phyloP scores from a whole-genome alignment of 2,329 filamentous ascomycete genomes.

The Thielaviopsis populi region DNA sequence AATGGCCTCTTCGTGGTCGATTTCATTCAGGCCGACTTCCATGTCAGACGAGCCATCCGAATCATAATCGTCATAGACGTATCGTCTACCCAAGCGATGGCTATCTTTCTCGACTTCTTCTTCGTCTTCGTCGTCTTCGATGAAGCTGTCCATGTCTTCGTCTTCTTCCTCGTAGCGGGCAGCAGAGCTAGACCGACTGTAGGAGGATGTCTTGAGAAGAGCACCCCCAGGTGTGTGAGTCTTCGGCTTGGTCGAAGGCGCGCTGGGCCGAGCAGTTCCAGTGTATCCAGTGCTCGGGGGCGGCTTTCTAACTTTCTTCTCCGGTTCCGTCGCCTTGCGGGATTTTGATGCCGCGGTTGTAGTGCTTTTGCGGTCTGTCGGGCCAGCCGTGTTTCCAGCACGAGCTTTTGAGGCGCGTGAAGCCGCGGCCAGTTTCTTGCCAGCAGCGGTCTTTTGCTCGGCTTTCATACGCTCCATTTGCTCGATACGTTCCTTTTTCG shows the following conservation, averaged over 20 bases:
- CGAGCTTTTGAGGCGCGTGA: neutral
- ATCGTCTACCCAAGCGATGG: neutral
- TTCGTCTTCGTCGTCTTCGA: slow-evolving; percentile 48
- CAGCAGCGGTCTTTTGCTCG: neutral
- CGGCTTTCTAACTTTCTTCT: slow-evolving; percentile 48
- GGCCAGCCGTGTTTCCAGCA: neutral
- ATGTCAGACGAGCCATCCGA: slow-evolving; percentile 60
- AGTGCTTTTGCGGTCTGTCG: neutral
- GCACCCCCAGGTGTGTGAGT: slow-evolving; percentile 28
- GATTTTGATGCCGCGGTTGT: neutral
- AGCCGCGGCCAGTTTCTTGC: neutral
- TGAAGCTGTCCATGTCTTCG: slow-evolving; percentile 44
- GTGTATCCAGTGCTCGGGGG: slow-evolving; percentile 51
- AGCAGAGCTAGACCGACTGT: slow-evolving; percentile 25
- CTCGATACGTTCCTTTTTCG: slow-evolving; percentile 38
- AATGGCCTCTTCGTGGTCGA: slow-evolving; percentile 53
- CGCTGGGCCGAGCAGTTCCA: slow-evolving; percentile 47
- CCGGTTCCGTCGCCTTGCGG: slow-evolving; percentile 24
- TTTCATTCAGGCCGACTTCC: slow-evolving; percentile 60
- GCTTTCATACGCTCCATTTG: slow-evolving; percentile 22
- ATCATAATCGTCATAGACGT: slow-evolving; percentile 35
- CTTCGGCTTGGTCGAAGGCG: slow-evolving; percentile 25
- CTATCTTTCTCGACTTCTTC: slow-evolving; percentile 33
- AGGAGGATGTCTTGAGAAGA: slow-evolving; percentile 25
- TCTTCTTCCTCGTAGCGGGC: slow-evolving; percentile 44